phyloP scores from a whole-genome alignment of 2,329 filamentous ascomycete species.

The Claviceps sp. region DNA sequence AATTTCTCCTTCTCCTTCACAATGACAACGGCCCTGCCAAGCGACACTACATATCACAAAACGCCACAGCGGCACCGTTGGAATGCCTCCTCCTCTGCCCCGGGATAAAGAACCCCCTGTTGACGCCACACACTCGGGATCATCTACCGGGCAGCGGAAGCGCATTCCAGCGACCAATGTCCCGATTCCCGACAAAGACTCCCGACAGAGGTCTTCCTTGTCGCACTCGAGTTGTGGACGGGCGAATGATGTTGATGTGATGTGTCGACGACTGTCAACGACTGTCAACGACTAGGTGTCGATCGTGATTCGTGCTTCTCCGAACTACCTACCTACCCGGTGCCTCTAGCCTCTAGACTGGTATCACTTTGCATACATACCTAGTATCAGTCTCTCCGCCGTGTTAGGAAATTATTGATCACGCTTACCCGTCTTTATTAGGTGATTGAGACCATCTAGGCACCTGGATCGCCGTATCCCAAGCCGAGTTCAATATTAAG shows the following conservation, averaged over 20 bases:
- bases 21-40: no score
- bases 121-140: not conserved
- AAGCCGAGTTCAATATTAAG: no score
- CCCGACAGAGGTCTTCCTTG: not conserved
- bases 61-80: not conserved
- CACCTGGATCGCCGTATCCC: no score
- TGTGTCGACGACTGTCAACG: not conserved
- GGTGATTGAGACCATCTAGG: no score
- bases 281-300: not conserved
- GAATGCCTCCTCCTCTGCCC: not conserved
- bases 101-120: not conserved
- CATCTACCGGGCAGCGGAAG: not conserved
- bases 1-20: no score
- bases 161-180: not conserved
- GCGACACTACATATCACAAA: not conserved
- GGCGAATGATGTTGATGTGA: not conserved
- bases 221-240: not conserved
- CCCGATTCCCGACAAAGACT: not conserved
- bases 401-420: no score
- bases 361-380: no score
- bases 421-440: no score
- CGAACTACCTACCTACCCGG: not conserved
- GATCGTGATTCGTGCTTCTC: not conserved
- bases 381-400: no score
- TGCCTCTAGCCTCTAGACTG: no score